A percentile compares a stretch with the other conserved stretches of the same genome.
Conservation (phyloP, 2,329 filamentous ascomycete species). For the Phialophora verrucosa region DNA sequence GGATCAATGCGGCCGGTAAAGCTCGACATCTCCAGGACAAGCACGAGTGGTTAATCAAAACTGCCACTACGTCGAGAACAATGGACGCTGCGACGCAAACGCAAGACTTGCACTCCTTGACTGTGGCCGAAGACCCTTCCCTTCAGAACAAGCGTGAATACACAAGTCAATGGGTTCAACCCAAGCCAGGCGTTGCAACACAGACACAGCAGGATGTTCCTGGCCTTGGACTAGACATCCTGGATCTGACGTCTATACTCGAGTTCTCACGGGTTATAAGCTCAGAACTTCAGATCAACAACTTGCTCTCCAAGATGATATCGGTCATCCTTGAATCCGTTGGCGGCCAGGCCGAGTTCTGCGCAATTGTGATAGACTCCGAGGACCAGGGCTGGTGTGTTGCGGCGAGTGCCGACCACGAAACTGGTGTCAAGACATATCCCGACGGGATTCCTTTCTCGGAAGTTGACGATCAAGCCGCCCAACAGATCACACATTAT, state of each 20-base stretch:
- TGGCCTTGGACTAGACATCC: slow-evolving; percentile 60
- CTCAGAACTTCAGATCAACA: slow-evolving; percentile 68
- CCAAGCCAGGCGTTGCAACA: slow-evolving; percentile 26
- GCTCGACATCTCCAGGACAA: slow-evolving; percentile 62
- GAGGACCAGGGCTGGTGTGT: slow-evolving; percentile 65
- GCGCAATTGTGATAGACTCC: slow-evolving; percentile 66
- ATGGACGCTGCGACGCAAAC: slow-evolving; percentile 65
- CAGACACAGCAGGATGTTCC: slow-evolving; percentile 37
- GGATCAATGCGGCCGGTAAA: slow-evolving; percentile 65
- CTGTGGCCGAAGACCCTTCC: slow-evolving; percentile 41
- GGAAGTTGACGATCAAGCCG: slow-evolving; percentile 63
- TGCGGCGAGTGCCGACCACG: slow-evolving; percentile 64
- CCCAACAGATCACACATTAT: slow-evolving; percentile 67
- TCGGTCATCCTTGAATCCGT: slow-evolving; percentile 69
- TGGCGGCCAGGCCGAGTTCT: slow-evolving; percentile 62
- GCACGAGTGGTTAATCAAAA: slow-evolving; percentile 66
- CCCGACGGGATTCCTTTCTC: slow-evolving; percentile 62
- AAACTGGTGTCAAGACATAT: slow-evolving; percentile 60
- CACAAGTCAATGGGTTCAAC: slow-evolving; percentile 37
- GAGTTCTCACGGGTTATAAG: slow-evolving; percentile 70
- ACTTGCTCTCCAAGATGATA: slow-evolving; percentile 66
- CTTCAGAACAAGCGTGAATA: slow-evolving; percentile 43
- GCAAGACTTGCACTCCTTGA: slow-evolving; percentile 45
- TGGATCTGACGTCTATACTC: slow-evolving; percentile 68
- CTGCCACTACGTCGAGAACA: slow-evolving; percentile 57